Evolutionary conservation across 2,329 filamentous ascomycete species (phyloP).

Genomic region (Diplocarpon rosae): DNA sequence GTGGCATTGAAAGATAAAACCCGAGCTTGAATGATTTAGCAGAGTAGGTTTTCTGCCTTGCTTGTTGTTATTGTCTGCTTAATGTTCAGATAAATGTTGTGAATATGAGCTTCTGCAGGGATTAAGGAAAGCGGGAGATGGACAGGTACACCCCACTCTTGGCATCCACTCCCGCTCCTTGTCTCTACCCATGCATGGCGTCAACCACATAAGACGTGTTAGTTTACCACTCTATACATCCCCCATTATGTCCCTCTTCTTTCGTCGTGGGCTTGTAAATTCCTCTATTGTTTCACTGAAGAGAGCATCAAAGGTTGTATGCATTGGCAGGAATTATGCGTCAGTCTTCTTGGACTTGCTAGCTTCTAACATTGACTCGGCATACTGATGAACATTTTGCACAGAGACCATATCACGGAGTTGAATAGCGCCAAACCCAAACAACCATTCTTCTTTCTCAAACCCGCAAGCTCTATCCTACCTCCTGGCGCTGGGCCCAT

Average conservation of each 20-base stretch:
- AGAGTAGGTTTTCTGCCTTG: too few species aligned
- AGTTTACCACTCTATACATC: too few species aligned
- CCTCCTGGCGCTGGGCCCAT: slow-evolving; percentile 69
- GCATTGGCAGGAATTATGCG: slow-evolving; percentile 95
- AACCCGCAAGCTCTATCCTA: slow-evolving; percentile 80
- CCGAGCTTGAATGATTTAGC: too few species aligned
- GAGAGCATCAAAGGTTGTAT: slow-evolving; percentile 51
- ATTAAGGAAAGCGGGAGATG: too few species aligned
- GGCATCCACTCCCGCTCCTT: too few species aligned
- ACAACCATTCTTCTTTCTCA: slow-evolving; percentile 98
- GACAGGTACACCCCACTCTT: too few species aligned
- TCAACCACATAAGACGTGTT: too few species aligned
- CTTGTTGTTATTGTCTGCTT: too few species aligned
- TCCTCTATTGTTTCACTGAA: slow-evolving; percentile 35
- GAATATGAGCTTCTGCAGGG: too few species aligned
- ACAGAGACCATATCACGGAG: slow-evolving; percentile 84
- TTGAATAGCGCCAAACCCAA: slow-evolving; percentile 79
- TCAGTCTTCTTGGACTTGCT: slow-evolving; percentile 34
- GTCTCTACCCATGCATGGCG: too few species aligned
- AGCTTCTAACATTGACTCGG: slow-evolving; percentile 1
- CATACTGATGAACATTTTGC: neutral
- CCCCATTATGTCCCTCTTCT: slow-evolving; percentile 22
- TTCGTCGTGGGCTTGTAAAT: slow-evolving; percentile 21
- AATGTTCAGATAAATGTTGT: too few species aligned
- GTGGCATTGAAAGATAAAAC: too few species aligned